These are phyloP conservation scores for Cercospora brassicicola DNA, from an alignment of 2,329 filamentous ascomycete species.

Conservation along the genomic window DNA sequence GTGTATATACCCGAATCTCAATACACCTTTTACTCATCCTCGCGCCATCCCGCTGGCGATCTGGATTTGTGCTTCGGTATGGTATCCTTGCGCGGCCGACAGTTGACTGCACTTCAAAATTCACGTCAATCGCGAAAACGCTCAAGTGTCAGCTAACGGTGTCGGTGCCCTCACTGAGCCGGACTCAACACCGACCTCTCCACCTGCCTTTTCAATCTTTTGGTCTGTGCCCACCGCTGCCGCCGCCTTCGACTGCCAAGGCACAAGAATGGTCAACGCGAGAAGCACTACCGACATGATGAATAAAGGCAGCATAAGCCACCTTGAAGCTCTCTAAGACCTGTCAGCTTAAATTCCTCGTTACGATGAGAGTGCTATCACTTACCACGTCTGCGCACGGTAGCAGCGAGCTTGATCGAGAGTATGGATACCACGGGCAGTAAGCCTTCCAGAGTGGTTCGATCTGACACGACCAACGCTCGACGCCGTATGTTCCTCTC, in stretches of 20 bases:
- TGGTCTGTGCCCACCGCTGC: background rate
- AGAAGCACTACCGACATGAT: background rate
- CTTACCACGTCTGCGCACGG: background rate
- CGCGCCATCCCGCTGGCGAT: background rate
- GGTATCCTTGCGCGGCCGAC: too few relatives aligned
- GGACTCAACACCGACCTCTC: background rate
- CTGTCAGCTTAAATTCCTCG: background rate
- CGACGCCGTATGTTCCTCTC: background rate
- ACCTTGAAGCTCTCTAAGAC: background rate
- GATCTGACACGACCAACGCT: background rate
- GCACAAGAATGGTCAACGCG: background rate
- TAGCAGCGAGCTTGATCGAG: background rate
- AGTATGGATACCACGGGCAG: background rate
- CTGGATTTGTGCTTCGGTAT: too few relatives aligned
- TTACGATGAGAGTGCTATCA: background rate
- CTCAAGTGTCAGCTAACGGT: background rate
- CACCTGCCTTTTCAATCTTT: background rate
- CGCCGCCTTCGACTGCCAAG: background rate
- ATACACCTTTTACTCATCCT: background rate
- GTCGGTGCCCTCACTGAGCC: background rate
- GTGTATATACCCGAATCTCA: conserved; percentile 1
- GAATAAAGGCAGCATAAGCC: background rate
- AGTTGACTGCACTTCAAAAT: background rate
- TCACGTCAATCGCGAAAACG: background rate
- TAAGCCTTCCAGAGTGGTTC: background rate